Evolutionary conservation across 225 moss, liverwort and hornwort genomes (phyloP).

Genomic region (Sphagnum tenellum): DNA sequence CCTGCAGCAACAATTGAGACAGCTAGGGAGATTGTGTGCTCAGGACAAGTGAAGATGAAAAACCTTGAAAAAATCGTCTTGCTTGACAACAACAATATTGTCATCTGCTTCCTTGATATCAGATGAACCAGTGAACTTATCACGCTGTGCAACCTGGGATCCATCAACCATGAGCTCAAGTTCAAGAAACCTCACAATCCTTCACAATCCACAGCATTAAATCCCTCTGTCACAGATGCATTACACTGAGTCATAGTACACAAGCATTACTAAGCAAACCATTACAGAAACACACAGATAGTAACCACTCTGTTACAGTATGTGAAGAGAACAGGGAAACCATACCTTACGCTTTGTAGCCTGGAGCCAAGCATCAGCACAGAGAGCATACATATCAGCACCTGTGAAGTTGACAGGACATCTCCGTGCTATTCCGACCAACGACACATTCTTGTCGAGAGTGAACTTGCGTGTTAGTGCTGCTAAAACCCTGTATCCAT

Average conservation of each 20-base stretch:
- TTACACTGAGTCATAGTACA: neutral
- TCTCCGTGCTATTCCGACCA: slow-evolving; percentile 53
- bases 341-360: slow-evolving; percentile 92
- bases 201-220: neutral
- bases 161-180: neutral
- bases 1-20: neutral
- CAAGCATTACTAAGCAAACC: neutral
- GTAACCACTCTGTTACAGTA: neutral
- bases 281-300: neutral
- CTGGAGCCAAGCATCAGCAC: slow-evolving; percentile 99
- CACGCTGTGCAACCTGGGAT: neutral
- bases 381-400: slow-evolving; percentile 94
- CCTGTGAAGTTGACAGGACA: slow-evolving; percentile 90
- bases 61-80: slow-evolving; percentile 89
- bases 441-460: slow-evolving; percentile 71
- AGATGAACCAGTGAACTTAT: neutral
- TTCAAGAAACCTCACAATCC: neutral
- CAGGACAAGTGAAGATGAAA: neutral
- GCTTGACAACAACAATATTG: slow-evolving; percentile 54
- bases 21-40: no score
- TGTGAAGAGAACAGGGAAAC: neutral
- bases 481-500: slow-evolving; percentile 63
- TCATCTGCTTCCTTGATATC: slow-evolving; percentile 8
- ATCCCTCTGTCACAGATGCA: neutral
- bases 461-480: slow-evolving; percentile 84